Evolutionary conservation across 306 rosid species (phyloP).

Genomic region (Geum urbanum): DNA sequence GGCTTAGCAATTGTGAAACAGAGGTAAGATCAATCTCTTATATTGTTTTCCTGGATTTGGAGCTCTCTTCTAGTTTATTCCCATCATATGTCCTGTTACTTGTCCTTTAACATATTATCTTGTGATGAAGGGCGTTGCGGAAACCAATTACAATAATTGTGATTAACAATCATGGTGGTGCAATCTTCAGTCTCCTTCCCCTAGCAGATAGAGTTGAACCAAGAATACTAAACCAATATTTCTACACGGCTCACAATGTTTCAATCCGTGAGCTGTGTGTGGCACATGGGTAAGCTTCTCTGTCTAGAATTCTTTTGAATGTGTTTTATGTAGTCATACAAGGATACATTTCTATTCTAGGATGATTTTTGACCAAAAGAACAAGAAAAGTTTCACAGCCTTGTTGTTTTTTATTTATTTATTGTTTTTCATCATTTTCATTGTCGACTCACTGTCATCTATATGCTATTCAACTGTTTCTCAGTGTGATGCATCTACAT

Average conservation of each 20-base stretch:
- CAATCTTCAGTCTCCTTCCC: slow-evolving; percentile 86
- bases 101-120: slow-evolving; percentile 19
- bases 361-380: not conserved
- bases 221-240: slow-evolving; percentile 53
- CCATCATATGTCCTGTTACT: not conserved
- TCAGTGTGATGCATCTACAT: slow-evolving; percentile 71
- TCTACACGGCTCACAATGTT: slow-evolving; percentile 77
- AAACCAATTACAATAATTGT: slow-evolving; percentile 84
- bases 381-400: not conserved
- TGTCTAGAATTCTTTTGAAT: not conserved
- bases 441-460: slow-evolving; percentile 6
- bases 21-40: slow-evolving; percentile 45
- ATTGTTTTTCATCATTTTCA: not conserved
- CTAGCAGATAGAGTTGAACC: slow-evolving; percentile 62
- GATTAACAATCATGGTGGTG: slow-evolving; percentile 92
- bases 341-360: not conserved
- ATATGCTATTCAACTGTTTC: slow-evolving; percentile 14
- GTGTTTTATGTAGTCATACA: not conserved
- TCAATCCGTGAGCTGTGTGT: slow-evolving; percentile 55
- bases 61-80: slow-evolving; percentile 6
- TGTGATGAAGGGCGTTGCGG: slow-evolving; percentile 57
- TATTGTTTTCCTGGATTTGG: slow-evolving; percentile 21
- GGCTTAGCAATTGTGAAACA: slow-evolving; percentile 78
- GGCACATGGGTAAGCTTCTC: slow-evolving; percentile 74
- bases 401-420: not conserved